phyloP scores from a whole-genome alignment of 108 stramenopile species.

The Skeletonema menzelii region DNA sequence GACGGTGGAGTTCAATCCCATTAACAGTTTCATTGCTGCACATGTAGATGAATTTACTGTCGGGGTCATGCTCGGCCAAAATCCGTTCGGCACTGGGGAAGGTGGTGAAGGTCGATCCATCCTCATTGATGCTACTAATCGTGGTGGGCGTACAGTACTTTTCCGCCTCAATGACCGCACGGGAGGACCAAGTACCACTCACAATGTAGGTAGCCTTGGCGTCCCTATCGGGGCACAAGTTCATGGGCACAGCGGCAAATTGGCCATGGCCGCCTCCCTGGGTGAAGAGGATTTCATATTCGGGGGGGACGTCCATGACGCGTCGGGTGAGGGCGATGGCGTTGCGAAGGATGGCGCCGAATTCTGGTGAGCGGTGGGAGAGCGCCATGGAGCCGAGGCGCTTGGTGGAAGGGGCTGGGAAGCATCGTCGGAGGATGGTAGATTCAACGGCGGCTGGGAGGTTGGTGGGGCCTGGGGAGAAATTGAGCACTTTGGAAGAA shows the following conservation, averaged over 20 bases:
- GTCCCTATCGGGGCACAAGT: slow-evolving; percentile 15
- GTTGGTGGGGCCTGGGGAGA: slow-evolving; percentile 44
- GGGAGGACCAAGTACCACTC: slow-evolving; percentile 40
- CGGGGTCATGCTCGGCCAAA: slow-evolving; percentile 20
- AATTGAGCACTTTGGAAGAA: slow-evolving; percentile 24
- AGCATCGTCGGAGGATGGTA: slow-evolving; percentile 20
- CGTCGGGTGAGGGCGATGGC: slow-evolving; percentile 4
- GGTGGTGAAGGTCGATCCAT: slow-evolving; percentile 17
- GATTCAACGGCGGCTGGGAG: slow-evolving; percentile 41
- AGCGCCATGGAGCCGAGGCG: slow-evolving; percentile 33
- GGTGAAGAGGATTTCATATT: slow-evolving; percentile 45
- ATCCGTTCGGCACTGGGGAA: slow-evolving; percentile 14
- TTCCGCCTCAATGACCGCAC: slow-evolving; percentile 37
- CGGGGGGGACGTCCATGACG: slow-evolving; percentile 37
- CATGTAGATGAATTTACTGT: slow-evolving; percentile 40
- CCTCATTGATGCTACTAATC: slow-evolving; percentile 9
- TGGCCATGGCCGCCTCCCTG: slow-evolving; percentile 55
- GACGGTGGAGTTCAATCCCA: slow-evolving; percentile 33
- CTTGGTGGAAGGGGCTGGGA: slow-evolving; percentile 14
- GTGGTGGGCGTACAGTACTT: slow-evolving; percentile 33
- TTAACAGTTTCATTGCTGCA: slow-evolving; percentile 54
- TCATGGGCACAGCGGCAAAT: slow-evolving; percentile 48
- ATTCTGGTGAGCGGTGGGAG: slow-evolving; percentile 50
- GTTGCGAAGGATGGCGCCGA: slow-evolving; percentile 29
- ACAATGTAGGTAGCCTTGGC: slow-evolving; percentile 44